phyloP scores from a whole-genome alignment of 441 rosid genomes.

The Adansonia rubrostipa region DNA sequence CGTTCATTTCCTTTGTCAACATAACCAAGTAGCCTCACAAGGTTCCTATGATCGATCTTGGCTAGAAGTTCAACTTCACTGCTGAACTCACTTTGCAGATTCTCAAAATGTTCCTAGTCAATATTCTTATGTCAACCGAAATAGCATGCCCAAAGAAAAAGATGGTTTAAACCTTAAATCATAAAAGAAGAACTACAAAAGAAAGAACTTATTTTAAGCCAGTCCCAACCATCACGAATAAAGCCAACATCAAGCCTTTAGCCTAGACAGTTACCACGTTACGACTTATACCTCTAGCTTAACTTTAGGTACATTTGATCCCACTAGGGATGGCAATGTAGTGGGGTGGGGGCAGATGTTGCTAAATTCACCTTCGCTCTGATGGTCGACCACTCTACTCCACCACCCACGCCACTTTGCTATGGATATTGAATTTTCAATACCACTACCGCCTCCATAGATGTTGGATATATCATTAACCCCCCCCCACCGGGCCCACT shows the following conservation, averaged over 20 bases:
- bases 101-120: conserved; percentile 74
- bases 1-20: conserved; percentile 87
- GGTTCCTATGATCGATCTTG: conserved; percentile 86
- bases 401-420: no score
- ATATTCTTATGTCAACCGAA: conserved; percentile 31
- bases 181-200: conserved; percentile 12
- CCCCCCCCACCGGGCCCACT: no score
- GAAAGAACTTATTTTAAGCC: neutral
- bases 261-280: neutral
- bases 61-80: conserved; percentile 94
- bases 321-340: no score
- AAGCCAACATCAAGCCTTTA: neutral
- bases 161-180: conserved; percentile 16
- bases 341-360: no score
- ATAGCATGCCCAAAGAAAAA: conserved; percentile 21
- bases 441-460: no score
- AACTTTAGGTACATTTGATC: no score
- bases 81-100: conserved; percentile 72
- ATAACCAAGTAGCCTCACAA: conserved; percentile 91
- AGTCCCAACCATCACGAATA: neutral
- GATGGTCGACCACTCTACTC: no score
- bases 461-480: no score
- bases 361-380: no score
- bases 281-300: neutral
- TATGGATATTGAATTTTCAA: no score